Conservation (phyloP, 768 basidiomycete species). For the Lenzites betulinus region DNA sequence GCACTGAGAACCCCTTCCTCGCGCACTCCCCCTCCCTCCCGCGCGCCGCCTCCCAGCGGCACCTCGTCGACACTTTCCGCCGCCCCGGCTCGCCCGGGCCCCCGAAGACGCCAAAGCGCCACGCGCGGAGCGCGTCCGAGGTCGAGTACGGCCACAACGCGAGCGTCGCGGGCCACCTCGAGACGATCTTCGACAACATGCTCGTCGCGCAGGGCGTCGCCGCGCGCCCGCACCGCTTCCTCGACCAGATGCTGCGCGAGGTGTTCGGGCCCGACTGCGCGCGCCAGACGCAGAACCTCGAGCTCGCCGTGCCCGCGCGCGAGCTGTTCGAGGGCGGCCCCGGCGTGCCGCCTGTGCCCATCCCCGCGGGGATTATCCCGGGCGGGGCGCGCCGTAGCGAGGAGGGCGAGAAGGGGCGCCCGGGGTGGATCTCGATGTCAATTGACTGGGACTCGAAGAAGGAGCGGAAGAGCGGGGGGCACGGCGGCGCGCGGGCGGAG, state of each 20-base stretch:
- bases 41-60: not conserved
- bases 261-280: slow-evolving; percentile 54
- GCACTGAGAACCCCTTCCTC: not conserved
- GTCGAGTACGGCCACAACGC: slow-evolving; percentile 46
- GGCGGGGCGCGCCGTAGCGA: slow-evolving; percentile 13
- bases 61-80: not conserved
- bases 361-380: slow-evolving; percentile 2
- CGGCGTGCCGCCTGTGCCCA: slow-evolving; percentile 34
- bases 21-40: not conserved
- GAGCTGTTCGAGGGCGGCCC: slow-evolving; percentile 19
- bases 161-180: slow-evolving; percentile 47
- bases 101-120: not conserved
- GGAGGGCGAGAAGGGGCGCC: slow-evolving; percentile 36
- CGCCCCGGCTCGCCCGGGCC: not conserved
- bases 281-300: slow-evolving; percentile 47
- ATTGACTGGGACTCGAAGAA: not conserved
- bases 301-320: slow-evolving; percentile 60
- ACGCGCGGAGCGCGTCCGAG: slow-evolving; percentile 14
- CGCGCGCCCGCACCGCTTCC: slow-evolving; percentile 51
- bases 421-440: not conserved
- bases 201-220: slow-evolving; percentile 55
- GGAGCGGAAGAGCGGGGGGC: slow-evolving; percentile 35
- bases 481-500: slow-evolving; percentile 29
- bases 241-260: slow-evolving; percentile 45
- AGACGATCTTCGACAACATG: slow-evolving; percentile 63